These are phyloP conservation scores for Parmelia sp. DNA, from an alignment of 495 filamentous ascomycete genomes.

Conservation along the genomic window DNA sequence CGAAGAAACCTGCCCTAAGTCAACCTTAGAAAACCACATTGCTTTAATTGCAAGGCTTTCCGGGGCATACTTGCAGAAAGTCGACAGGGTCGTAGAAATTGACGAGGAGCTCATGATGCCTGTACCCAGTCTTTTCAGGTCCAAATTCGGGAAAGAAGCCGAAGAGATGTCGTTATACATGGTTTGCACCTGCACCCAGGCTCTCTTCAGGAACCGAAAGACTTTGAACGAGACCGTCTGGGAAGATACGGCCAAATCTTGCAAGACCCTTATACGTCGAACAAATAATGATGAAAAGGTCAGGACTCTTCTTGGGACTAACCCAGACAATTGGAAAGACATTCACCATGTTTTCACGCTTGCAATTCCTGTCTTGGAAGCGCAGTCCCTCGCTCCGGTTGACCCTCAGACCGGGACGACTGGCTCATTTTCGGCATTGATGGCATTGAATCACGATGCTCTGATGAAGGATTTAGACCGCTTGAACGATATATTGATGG, in stretches of 20 bases:
- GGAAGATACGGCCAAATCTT: constrained; percentile 31
- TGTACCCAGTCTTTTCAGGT: not conserved
- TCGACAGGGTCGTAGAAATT: not conserved
- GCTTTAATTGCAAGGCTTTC: not conserved
- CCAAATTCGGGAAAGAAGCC: constrained; percentile 17
- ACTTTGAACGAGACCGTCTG: constrained; percentile 42
- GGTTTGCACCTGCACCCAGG: constrained; percentile 48
- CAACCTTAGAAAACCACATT: not conserved
- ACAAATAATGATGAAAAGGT: constrained; percentile 52
- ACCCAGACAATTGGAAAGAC: constrained; percentile 63
- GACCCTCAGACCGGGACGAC: constrained; percentile 50
- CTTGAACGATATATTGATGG: constrained; percentile 76
- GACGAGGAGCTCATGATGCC: not conserved
- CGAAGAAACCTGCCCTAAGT: not conserved
- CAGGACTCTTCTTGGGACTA: constrained; percentile 48
- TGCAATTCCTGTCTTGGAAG: constrained; percentile 55
- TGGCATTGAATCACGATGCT: constrained; percentile 66
- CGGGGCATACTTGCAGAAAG: not conserved
- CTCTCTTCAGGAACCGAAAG: constrained; percentile 43
- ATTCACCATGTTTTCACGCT: constrained; percentile 52
- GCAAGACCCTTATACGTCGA: constrained; percentile 44
- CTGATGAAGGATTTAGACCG: constrained; percentile 77
- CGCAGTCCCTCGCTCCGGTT: constrained; percentile 56
- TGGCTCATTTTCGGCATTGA: constrained; percentile 58
- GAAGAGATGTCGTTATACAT: constrained; percentile 52